Base-by-base conservation (phyloP, 192 early-diverging fungal genomes). In the Obelidium mucronatum region DNA sequence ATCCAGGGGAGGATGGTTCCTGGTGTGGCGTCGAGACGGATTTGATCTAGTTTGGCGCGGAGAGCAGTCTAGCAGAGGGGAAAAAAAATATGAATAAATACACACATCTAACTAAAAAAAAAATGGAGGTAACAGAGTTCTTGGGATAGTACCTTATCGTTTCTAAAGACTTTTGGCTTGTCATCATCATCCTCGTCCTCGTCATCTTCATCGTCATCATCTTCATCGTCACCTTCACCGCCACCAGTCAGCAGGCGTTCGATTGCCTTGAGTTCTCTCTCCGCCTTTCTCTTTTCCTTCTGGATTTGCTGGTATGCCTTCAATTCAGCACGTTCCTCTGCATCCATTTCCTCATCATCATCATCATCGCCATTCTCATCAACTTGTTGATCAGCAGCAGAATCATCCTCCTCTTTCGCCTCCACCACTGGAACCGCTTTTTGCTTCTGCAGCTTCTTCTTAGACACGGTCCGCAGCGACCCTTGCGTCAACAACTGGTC, bases 1-100 rank as follows among this genome's bases (percentile, higher is more conserved):
- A 87, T 82, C 82, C 82, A 89, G 1, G 83, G 83, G n/a, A 87
- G 74, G 33, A 77, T 44, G 36, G 36, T n/a, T 22, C 74, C 75
- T 8, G 73, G 61, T 11, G 58, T 74, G n/a, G 37, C 15, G 56
- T 71, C 73, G 24, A 85, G 58, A 15, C 77, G 65, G 67, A 86
- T 86, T 44, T 86, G 82, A 24, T 70, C 70, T n/a, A 80, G 61
- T n/a, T 81, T 73, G 3, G 67, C 66, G 34, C 84, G 76, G 31
- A 86, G 74, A 3, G 80, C 84, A 13, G 34, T 40, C 82, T 84
- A 74, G 19, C 19, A 15, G 44, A 48, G 44, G 44, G 0, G 19
- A 48, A 6, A 48, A 48, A 19, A 19, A 19, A 15, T 48, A 48
- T 6, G 19, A 48, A 48, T 6, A 15, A 19, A 6, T 19, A 15